Base-by-base conservation (phyloP, 495 filamentous ascomycete species). In the Penicillium steckii region DNA sequence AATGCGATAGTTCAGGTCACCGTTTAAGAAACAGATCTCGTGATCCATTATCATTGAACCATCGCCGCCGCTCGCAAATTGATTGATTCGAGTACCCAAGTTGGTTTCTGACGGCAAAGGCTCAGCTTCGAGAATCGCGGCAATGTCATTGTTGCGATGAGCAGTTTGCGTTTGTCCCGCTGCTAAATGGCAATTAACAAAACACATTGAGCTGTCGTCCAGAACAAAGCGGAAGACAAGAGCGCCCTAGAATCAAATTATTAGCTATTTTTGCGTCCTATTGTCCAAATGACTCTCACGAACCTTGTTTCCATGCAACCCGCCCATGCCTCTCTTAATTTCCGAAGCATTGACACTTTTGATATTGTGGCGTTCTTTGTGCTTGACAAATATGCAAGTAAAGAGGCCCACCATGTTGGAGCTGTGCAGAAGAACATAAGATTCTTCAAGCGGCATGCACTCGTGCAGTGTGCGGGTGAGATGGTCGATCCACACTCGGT, bases 1-100 rank as follows among this genome's bases (percentile, higher is more conserved):
- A 61, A 98, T 97, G 33, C 94, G 91, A 71, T 98, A 98, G 67
- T 98, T 98, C 37, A 98, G 82, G 64, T 98, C 94, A 15, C 94
- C 94, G 64, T 97, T 97, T 17, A 97, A 70, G 44, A 98, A 85
- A 62, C 94, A 98, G 17, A 97, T 86, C 67, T 98, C 94, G 60
- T 98, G 93, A 59, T 98, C 94, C 44, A 97, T 81, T 44, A 98
- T 88, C 91, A 97, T 95, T 19, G 85, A 87, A 8, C 94, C 94
- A 62, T 98, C 94, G 13, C 94, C 94, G 27, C 94, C 94, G 22
- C 89, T 86, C 10, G 90, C 82, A 62, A 87, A 98, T 55, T 86
- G 87, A 64, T 95, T 85, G 24, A 85, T 74, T 13, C 87, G 83
- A 8, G 77, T 66, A 0, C 65, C 72, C 5, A 79, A 69, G 53